Evolutionary conservation across 2,329 filamentous ascomycete species (phyloP).

Genomic region (Hypoxylon sp.): DNA sequence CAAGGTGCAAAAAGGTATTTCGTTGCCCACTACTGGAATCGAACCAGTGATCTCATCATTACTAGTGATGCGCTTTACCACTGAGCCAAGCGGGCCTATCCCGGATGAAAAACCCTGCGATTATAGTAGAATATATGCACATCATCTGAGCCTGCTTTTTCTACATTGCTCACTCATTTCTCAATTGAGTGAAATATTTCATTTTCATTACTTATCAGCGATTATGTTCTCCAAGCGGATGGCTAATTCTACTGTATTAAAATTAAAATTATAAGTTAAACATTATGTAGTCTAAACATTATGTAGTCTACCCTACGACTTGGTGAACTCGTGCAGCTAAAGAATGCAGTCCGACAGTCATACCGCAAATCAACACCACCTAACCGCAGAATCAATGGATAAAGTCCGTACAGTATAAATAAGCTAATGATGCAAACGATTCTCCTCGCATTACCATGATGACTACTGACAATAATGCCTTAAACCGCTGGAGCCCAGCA

Average conservation of each 20-base stretch:
- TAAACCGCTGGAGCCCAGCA: neutral
- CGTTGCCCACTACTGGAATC: conserved; percentile 50
- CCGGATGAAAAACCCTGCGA: neutral
- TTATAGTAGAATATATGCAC: neutral
- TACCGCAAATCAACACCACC: neutral
- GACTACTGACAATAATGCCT: neutral
- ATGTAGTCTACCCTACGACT: neutral
- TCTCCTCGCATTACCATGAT: neutral
- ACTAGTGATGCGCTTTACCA: conserved; percentile 52
- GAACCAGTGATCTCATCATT: conserved; percentile 50
- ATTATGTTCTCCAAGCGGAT: neutral
- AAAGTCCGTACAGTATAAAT: neutral
- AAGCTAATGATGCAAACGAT: conserved; percentile 6
- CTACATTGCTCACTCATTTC: neutral
- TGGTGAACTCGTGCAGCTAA: neutral
- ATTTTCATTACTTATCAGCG: neutral
- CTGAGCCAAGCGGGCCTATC: conserved; percentile 47
- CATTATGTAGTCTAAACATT: neutral
- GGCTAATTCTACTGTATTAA: neutral
- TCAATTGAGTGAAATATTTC: too few relatives aligned
- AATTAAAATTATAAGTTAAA: neutral
- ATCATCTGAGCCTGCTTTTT: neutral
- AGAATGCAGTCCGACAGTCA: neutral
- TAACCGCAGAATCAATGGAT: neutral
- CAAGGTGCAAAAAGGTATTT: neutral